Evolutionary conservation across 116 monocot genomes (phyloP).

Genomic region (Iris pallida): DNA sequence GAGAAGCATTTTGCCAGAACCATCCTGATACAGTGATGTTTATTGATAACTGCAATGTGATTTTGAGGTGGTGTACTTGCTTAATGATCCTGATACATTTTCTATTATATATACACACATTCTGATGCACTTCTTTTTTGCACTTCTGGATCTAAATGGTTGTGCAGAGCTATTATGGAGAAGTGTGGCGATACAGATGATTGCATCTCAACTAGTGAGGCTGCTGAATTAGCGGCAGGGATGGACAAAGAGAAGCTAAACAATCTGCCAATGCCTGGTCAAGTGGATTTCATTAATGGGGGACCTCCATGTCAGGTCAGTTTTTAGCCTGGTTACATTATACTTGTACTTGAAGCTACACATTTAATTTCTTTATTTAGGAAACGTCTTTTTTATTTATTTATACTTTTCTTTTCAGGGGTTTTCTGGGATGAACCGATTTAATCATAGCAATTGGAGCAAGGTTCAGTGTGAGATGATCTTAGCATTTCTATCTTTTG

Average conservation of each 20-base stretch:
- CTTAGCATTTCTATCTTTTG: constrained; percentile 84
- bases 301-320: constrained; percentile 92
- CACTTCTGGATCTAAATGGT: background rate
- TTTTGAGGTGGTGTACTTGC: constrained; percentile 44
- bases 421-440: constrained; percentile 95
- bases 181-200: constrained; percentile 89
- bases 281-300: constrained; percentile 96
- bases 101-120: too few species aligned
- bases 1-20: constrained; percentile 73
- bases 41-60: constrained; percentile 92
- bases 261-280: constrained; percentile 71
- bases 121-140: too few species aligned
- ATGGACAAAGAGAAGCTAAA: constrained; percentile 54
- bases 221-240: constrained; percentile 51
- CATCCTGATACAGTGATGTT: constrained; percentile 66
- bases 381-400: background rate
- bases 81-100: too few species aligned
- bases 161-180: constrained; percentile 81
- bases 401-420: constrained; percentile 36
- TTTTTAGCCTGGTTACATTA: too few species aligned
- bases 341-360: too few species aligned
- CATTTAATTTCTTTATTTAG: too few species aligned
- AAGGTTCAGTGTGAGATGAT: constrained; percentile 98
- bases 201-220: constrained; percentile 76
- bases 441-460: constrained; percentile 82